phyloP scores from a whole-genome alignment of 768 basidiomycete species.

The Tremella mesenterica region DNA sequence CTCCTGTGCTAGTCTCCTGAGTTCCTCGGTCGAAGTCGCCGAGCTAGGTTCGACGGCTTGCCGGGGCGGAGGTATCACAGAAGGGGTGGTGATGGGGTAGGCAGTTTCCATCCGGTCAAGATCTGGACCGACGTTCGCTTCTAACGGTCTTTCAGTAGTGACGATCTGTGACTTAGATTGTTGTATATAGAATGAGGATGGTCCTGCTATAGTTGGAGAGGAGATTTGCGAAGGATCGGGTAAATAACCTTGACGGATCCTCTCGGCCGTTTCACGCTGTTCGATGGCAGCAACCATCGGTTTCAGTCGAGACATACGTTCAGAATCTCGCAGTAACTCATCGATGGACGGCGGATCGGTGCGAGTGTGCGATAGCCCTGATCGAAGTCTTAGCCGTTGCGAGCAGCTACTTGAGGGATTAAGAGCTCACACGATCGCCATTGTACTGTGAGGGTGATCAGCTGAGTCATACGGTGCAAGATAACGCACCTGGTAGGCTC shows the following conservation, averaged over 20 bases:
- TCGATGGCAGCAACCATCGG: slow-evolving; percentile 32
- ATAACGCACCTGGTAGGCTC: slow-evolving; percentile 26
- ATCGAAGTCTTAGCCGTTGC: not conserved
- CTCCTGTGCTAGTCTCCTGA: slow-evolving; percentile 29
- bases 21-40: slow-evolving; percentile 21
- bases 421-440: slow-evolving; percentile 31
- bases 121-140: not conserved
- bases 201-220: not conserved
- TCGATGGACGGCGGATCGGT: slow-evolving; percentile 21
- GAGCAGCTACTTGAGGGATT: not conserved
- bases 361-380: slow-evolving; percentile 39
- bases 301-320: slow-evolving; percentile 15
- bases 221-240: slow-evolving; percentile 1
- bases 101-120: too few species aligned
- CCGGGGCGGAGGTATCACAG: slow-evolving; percentile 12
- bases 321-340: slow-evolving; percentile 21
- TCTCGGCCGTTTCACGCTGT: slow-evolving; percentile 28
- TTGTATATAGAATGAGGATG: slow-evolving; percentile 4
- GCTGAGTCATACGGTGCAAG: not conserved
- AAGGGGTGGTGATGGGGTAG: slow-evolving; percentile 1
- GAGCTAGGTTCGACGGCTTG: slow-evolving; percentile 20
- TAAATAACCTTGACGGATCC: slow-evolving; percentile 37
- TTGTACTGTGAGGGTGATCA: slow-evolving; percentile 24
- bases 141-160: not conserved
- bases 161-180: not conserved